Evolutionary conservation across 208 protist genomes (phyloP).

Genomic region (Wallacemonas sp.): DNA sequence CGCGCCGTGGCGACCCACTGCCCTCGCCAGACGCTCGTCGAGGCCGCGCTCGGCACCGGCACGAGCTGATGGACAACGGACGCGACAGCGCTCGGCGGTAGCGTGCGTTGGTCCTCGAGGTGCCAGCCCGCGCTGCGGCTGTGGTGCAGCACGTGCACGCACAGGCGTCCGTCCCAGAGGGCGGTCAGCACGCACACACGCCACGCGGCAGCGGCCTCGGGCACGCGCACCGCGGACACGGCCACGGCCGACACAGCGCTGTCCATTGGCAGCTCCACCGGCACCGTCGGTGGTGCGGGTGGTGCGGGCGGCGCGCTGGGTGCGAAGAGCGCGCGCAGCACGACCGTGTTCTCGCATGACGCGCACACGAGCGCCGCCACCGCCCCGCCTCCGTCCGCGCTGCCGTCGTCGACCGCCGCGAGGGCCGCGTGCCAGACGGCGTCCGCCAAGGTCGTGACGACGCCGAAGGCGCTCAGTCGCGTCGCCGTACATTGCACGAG

Average conservation of each 20-base stretch:
- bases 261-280: neutral
- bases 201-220: neutral
- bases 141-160: slow-evolving; percentile 1
- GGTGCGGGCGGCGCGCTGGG: neutral
- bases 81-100: slow-evolving; percentile 11
- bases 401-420: neutral
- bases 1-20: slow-evolving; percentile 1
- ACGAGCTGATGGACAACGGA: slow-evolving; percentile 18
- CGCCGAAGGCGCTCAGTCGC: neutral
- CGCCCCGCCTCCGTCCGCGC: neutral
- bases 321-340: slow-evolving; percentile 5
- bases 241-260: neutral
- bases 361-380: slow-evolving; percentile 5
- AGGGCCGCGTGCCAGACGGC: neutral
- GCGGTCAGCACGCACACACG: slow-evolving; percentile 4
- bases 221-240: neutral
- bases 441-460: neutral
- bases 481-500: slow-evolving; percentile 2
- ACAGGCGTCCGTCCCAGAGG: neutral
- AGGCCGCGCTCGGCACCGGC: neutral
- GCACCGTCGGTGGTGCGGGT: neutral
- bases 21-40: neutral
- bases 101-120: neutral
- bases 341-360: neutral
- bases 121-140: neutral